Percentiles rank a stretch among this genome's conserved stretches.
Evolutionary conservation across 2,329 filamentous ascomycete genomes (phyloP).

Genomic region (Paraphaeosphaeria minitans): DNA sequence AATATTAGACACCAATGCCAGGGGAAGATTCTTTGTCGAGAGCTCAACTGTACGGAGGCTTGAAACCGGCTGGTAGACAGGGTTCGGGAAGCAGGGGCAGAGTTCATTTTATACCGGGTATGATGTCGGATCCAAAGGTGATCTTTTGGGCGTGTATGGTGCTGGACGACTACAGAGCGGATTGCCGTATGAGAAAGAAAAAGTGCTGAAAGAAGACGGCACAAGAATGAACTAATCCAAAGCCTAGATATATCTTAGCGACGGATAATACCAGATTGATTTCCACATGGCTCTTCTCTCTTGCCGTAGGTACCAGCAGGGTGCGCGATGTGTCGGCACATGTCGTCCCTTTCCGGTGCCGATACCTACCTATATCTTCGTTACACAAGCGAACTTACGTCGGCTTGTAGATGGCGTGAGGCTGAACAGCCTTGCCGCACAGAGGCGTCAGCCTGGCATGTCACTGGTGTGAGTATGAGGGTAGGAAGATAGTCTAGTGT

Average conservation of each 20-base stretch:
- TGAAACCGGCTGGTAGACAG: slow-evolving; percentile 9
- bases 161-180: slow-evolving; percentile 5
- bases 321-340: not conserved
- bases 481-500: not conserved
- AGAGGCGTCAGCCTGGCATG: not conserved
- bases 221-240: slow-evolving; percentile 5
- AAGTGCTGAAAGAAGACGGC: slow-evolving; percentile 1
- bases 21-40: slow-evolving; percentile 13
- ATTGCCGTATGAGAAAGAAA: slow-evolving; percentile 8
- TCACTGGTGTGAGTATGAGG: not conserved
- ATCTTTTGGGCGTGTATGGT: slow-evolving; percentile 7
- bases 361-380: not conserved
- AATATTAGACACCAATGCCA: slow-evolving; percentile 4
- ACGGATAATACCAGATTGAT: not conserved
- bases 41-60: slow-evolving; percentile 11
- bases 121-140: not conserved
- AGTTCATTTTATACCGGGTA: slow-evolving; percentile 11
- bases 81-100: slow-evolving; percentile 9
- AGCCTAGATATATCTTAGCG: not conserved
- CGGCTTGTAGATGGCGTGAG: not conserved
- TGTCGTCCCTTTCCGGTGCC: not conserved
- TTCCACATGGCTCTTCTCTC: not conserved
- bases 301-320: not conserved
- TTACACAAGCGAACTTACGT: not conserved
- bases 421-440: not conserved